These are phyloP conservation scores for Diaporthe destruens DNA, from an alignment of 2,329 filamentous ascomycete genomes.

Conservation along the genomic window DNA sequence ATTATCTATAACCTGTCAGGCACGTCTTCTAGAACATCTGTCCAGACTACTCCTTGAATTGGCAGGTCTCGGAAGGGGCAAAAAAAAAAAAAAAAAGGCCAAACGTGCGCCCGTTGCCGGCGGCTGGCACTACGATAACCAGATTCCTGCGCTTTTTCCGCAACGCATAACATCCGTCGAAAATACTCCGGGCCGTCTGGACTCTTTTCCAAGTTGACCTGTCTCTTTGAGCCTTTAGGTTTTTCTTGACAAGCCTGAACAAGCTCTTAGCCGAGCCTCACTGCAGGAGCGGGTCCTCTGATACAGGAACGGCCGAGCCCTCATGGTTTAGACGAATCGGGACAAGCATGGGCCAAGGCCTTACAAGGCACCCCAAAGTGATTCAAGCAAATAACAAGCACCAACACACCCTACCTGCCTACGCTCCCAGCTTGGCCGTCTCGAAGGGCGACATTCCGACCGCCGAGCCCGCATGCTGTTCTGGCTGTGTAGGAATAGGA, in stretches of 20 bases:
- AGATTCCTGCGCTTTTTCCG: background rate
- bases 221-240: no score
- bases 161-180: slow-evolving; percentile 10
- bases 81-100: background rate
- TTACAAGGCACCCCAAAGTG: slow-evolving; percentile 20
- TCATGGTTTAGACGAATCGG: slow-evolving; percentile 19
- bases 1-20: slow-evolving; percentile 27
- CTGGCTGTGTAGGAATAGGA: slow-evolving; percentile 15
- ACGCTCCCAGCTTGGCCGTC: slow-evolving; percentile 24
- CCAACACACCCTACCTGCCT: slow-evolving; percentile 18
- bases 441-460: slow-evolving; percentile 14
- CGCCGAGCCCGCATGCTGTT: slow-evolving; percentile 16
- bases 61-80: background rate
- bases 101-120: background rate
- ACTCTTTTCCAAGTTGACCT: background rate
- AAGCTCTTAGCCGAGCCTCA: slow-evolving; percentile 27
- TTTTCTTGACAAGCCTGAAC: slow-evolving; percentile 13
- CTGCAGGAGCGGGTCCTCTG: slow-evolving; percentile 15
- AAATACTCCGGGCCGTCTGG: background rate
- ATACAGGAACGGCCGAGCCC: slow-evolving; percentile 24
- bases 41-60: slow-evolving; percentile 9
- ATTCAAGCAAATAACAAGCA: slow-evolving; percentile 35
- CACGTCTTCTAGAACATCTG: slow-evolving; percentile 36
- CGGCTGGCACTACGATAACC: slow-evolving; percentile 18
- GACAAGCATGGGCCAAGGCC: slow-evolving; percentile 26